Evolutionary conservation across 352 stramenopile genomes (phyloP).

Genomic region (Aphanomyces invadans): DNA sequence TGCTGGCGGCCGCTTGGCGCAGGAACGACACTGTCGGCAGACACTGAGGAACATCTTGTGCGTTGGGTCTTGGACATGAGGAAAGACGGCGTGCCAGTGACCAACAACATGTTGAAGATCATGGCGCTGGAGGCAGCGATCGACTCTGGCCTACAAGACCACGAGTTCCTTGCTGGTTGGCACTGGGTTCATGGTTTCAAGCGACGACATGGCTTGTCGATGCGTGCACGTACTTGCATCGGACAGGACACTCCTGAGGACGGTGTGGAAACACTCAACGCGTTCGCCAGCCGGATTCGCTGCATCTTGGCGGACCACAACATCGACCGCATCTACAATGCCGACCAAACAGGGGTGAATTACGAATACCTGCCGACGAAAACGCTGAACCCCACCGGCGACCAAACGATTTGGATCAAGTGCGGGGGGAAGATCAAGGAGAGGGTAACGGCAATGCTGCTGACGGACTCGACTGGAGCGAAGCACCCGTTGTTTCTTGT

Average conservation of each 20-base stretch:
- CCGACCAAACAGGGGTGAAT: conserved; percentile 27
- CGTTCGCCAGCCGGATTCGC: neutral
- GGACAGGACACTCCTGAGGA: conserved; percentile 22
- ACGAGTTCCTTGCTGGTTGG: neutral
- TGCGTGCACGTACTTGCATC: conserved; percentile 17
- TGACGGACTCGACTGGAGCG: conserved; percentile 23
- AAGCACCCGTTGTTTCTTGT: conserved; percentile 27
- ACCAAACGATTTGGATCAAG: conserved; percentile 29
- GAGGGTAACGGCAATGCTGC: conserved; percentile 27
- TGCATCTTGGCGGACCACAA: neutral
- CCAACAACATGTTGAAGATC: conserved; percentile 22
- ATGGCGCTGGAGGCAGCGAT: conserved; percentile 24
- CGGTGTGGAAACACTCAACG: neutral
- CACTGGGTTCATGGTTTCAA: conserved; percentile 23
- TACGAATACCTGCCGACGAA: conserved; percentile 33
- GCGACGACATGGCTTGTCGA: conserved; percentile 17
- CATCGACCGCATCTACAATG: conserved; percentile 26
- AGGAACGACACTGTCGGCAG: conserved; percentile 22
- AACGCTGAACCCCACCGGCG: conserved; percentile 24
- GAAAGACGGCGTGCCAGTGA: conserved; percentile 27
- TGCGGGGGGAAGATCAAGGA: conserved; percentile 27
- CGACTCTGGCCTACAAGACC: neutral
- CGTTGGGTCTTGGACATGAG: conserved; percentile 25
- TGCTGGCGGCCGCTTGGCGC: neutral
- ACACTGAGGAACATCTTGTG: conserved; percentile 25